These are phyloP conservation scores for Dictyophora rubrovolvata DNA, from an alignment of 768 basidiomycete genomes.

Conservation along the genomic window DNA sequence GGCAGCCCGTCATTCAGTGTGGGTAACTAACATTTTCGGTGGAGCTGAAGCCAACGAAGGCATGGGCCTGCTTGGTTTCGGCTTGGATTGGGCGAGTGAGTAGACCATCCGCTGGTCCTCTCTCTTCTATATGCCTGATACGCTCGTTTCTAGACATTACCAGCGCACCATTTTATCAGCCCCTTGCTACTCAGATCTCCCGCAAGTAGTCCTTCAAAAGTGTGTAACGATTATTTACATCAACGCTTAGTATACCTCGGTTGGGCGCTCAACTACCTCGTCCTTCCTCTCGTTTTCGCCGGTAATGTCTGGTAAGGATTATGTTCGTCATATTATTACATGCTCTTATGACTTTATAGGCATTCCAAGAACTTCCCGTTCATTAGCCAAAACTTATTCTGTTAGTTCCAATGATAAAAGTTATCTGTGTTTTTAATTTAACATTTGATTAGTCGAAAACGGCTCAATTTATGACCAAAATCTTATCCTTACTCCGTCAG, in stretches of 20 bases:
- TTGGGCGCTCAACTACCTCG: neutral
- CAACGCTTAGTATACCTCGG: neutral
- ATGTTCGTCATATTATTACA: too few relatives aligned
- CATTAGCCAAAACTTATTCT: neutral
- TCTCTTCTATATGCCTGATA: neutral
- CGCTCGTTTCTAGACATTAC: neutral
- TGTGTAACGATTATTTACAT: neutral
- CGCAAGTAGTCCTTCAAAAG: neutral
- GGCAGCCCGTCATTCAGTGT: neutral
- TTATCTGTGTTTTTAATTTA: neutral
- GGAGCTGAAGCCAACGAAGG: slow-evolving; percentile 60
- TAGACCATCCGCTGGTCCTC: neutral
- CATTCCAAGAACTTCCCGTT: neutral
- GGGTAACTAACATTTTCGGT: slow-evolving; percentile 52
- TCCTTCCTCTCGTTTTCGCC: neutral
- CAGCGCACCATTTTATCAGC: neutral
- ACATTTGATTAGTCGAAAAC: neutral
- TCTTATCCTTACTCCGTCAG: neutral
- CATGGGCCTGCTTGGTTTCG: slow-evolving; percentile 46
- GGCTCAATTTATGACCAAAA: neutral
- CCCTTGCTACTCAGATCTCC: neutral
- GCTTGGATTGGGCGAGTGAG: slow-evolving; percentile 42
- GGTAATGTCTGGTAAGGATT: neutral
- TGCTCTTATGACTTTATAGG: neutral
- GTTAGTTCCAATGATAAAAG: neutral